Base-by-base conservation (phyloP, 352 stramenopile species). In the Thalassiosira hispida region DNA sequence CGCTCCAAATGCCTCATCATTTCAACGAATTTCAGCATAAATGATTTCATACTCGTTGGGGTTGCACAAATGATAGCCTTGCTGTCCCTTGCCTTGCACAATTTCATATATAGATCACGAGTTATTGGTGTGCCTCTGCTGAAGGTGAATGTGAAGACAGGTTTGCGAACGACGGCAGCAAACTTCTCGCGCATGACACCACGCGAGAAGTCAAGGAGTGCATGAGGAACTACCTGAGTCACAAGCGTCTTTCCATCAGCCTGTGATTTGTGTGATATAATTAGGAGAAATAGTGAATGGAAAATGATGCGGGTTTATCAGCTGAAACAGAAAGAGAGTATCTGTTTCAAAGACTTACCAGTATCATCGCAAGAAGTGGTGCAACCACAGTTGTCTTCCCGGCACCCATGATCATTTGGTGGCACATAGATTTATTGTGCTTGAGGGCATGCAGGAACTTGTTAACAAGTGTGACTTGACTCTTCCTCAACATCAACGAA, bases 341-440 rank as follows among this genome's bases (percentile, higher is more conserved):
- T 27, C 33, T 6, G 38, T 35, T 1, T 20, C 33, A 20, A 25
- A 57, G 35, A 51, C 52, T 61, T 62, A 69, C 78, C 60, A 99
- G 94, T 63, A 99, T 98, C 66, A 99, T 97, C 3, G 97, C 98
- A 73, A 99, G 90, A 33, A 99, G 84, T 40, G 98, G 98, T 4
- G 96, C 97, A 9, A 99, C 97, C 1, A 99, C 98, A 1, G 97
- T 99, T 0, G 98, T 99, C 86, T 99, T 99, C 22, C 98, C 98
- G 2, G 97, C 97, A 22, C 98, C 98, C 98, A 99, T 99, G 87
- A 99, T 99, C 98, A 99, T 99, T 93, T 99, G 92, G 78, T 96
- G 91, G 59, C 93, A 96, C 85, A 96, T 96, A 18, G 88, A 95
- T 31, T 91, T 83, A 20, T 88, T 84, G 25, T 87, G 83, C 25